phyloP scores from a whole-genome alignment of 1,139 yeast species.

The Scheffersomyces cryptocercus region DNA sequence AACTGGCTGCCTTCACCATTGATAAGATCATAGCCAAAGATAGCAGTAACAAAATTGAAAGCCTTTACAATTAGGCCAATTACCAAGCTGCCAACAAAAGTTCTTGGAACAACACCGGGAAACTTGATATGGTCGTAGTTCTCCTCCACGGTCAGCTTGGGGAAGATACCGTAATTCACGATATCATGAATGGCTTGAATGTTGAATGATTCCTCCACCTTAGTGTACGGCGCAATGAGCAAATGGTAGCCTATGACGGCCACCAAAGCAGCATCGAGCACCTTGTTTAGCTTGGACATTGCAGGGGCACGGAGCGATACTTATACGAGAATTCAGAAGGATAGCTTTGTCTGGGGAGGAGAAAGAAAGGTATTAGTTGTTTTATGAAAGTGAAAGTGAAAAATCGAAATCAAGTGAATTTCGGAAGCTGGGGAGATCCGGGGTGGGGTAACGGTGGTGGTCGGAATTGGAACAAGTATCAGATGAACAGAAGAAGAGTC shows the following conservation, averaged over 20 bases:
- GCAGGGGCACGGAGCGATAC: too few species aligned
- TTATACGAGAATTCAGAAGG: too few species aligned
- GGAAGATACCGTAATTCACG: constrained; percentile 57
- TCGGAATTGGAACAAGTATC: too few species aligned
- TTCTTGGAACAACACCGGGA: constrained; percentile 89
- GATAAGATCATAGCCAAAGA: constrained; percentile 21
- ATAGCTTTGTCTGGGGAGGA: not conserved
- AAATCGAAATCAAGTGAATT: not conserved
- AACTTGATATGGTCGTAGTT: constrained; percentile 73
- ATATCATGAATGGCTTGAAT: constrained; percentile 89
- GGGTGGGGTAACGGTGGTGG: too few species aligned
- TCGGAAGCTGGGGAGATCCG: too few species aligned
- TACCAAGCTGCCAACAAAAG: constrained; percentile 74
- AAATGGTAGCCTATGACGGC: constrained; percentile 45
- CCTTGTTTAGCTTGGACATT: constrained; percentile 20
- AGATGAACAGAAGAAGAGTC: too few species aligned
- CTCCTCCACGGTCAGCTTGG: constrained; percentile 32
- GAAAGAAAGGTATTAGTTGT: not conserved
- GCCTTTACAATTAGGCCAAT: constrained; percentile 42
- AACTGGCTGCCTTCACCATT: constrained; percentile 28
- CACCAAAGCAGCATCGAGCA: constrained; percentile 28
- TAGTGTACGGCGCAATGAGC: constrained; percentile 72
- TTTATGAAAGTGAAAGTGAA: not conserved
- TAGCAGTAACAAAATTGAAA: constrained; percentile 24
- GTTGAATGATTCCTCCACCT: constrained; percentile 93